A percentile compares a stretch with the other conserved stretches of the same genome.
These are phyloP conservation scores for Helminthosporium solani DNA, from an alignment of 2,329 filamentous ascomycete species.

Conservation along the genomic window DNA sequence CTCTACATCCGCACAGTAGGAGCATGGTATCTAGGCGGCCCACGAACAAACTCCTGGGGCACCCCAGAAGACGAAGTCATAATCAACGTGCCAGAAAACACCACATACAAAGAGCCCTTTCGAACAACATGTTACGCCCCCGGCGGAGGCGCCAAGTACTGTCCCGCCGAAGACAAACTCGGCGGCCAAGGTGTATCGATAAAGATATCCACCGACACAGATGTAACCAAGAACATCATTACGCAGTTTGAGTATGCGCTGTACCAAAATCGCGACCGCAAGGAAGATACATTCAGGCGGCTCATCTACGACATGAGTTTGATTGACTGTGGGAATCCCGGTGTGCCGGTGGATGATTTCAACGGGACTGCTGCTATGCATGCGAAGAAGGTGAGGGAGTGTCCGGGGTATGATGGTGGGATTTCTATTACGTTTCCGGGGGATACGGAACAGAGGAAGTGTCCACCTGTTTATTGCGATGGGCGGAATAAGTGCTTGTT, in stretches of 20 bases:
- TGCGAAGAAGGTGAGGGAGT: constrained; percentile 10
- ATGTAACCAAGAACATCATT: constrained; percentile 1
- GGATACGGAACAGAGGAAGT: constrained; percentile 4
- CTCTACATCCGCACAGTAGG: constrained; percentile 10
- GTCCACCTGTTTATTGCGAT: constrained; percentile 13
- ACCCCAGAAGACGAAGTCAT: constrained; percentile 1
- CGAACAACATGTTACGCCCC: not conserved
- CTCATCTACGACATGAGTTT: constrained; percentile 11
- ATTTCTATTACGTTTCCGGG: constrained; percentile 11
- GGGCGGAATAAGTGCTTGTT: constrained; percentile 7
- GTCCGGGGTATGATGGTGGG: constrained; percentile 19
- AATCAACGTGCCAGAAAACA: not conserved
- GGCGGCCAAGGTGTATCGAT: constrained; percentile 13
- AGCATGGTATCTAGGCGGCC: constrained; percentile 2
- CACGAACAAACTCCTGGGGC: not conserved
- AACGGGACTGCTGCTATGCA: constrained; percentile 6
- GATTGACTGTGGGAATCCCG: constrained; percentile 8
- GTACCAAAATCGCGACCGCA: constrained; percentile 1
- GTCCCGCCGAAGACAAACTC: constrained; percentile 10
- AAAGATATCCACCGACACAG: constrained; percentile 7
- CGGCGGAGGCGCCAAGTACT: not conserved
- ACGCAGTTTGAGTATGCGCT: constrained; percentile 16
- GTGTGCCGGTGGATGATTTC: constrained; percentile 2
- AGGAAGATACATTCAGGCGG: constrained; percentile 1
- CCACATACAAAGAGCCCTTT: constrained; percentile 8